phyloP scores from a whole-genome alignment of 345 rosid genomes.

The Turritis glabra region DNA sequence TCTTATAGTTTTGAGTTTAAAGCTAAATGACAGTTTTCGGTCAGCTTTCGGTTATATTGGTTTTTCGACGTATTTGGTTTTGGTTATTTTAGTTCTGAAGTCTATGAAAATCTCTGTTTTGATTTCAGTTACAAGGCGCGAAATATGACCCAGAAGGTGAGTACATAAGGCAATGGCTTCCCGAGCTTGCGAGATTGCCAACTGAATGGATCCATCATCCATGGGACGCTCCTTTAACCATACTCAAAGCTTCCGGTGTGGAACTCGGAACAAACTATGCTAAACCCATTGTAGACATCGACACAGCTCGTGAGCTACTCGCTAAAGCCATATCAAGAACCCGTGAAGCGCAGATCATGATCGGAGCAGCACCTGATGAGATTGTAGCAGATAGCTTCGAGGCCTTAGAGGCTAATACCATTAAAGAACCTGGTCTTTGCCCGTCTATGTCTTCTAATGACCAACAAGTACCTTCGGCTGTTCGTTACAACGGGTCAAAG shows the following conservation, averaged over 20 bases:
- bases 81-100: neutral
- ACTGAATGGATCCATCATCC: slow-evolving; percentile 96
- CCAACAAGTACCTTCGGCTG: slow-evolving; percentile 70
- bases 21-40: neutral
- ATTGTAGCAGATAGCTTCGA: slow-evolving; percentile 69
- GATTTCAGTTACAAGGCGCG: slow-evolving; percentile 75
- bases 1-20: slow-evolving; percentile 1
- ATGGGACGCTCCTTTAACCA: slow-evolving; percentile 70
- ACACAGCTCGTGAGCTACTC: slow-evolving; percentile 65
- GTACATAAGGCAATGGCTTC: slow-evolving; percentile 86
- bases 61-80: neutral
- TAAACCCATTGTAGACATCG: slow-evolving; percentile 68
- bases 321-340: slow-evolving; percentile 74
- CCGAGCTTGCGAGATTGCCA: slow-evolving; percentile 89
- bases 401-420: slow-evolving; percentile 41
- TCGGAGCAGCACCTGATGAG: slow-evolving; percentile 49
- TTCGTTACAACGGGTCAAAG: slow-evolving; percentile 49
- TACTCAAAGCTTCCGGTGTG: slow-evolving; percentile 75
- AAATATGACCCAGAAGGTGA: slow-evolving; percentile 85
- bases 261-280: slow-evolving; percentile 73
- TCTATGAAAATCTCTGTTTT: slow-evolving; percentile 5
- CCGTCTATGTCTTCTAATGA: slow-evolving; percentile 64
- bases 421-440: slow-evolving; percentile 46
- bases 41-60: neutral
- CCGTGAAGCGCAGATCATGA: slow-evolving; percentile 71